Evolutionary conservation across 2,329 filamentous ascomycete genomes (phyloP), one percentile per base, ranked within the genome.

Genomic region (Colletotrichum liriopes): DNA sequence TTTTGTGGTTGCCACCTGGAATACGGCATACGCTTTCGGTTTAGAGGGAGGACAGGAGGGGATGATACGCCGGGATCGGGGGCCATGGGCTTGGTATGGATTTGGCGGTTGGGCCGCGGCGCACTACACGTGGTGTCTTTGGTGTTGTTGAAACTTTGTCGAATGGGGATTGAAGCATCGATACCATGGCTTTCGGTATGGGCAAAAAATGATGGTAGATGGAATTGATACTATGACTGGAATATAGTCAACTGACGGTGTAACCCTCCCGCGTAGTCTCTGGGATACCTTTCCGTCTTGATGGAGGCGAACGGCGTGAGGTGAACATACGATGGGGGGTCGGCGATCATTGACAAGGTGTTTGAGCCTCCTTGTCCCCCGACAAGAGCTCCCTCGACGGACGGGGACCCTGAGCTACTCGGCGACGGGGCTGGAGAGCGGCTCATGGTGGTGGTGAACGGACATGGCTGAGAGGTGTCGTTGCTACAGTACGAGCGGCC

Each of bases 111-210:
- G 32, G 47, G 39, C 41, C 49, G 49, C 43, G 56, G 68, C 56
- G 68, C 56, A 67, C 35, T 41, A 16, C 16, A 26, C 32, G 12
- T n/a, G 62, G 65, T 49, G 58, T 68, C n/a, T 54, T 63, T 41
- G 5, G 1, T 54, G 16, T 16, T 23, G 37, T 18, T 47, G 54
- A 55, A 63, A 35, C 29, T 11, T n/a, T 12, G 18, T 60, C 35
- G 35, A 55, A 51, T 58, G 32, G 16, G 35, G 3, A 8, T 16
- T 12, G 32, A 41, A 35, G 8, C 14, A 43, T 49, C 7, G 43
- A 58, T 20, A 49, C n/a, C 45, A 23, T 23, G 35, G 45, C 45
- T 39, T 29, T 20, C 29, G 32, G 11, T 23, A 32, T 54, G 32
- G n/a, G 29, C n/a, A 23, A 35, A 65, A 39, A 16, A 32, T 20